phyloP scores from a whole-genome alignment of 495 filamentous ascomycete species.

The Chlorociboria aeruginascens region DNA sequence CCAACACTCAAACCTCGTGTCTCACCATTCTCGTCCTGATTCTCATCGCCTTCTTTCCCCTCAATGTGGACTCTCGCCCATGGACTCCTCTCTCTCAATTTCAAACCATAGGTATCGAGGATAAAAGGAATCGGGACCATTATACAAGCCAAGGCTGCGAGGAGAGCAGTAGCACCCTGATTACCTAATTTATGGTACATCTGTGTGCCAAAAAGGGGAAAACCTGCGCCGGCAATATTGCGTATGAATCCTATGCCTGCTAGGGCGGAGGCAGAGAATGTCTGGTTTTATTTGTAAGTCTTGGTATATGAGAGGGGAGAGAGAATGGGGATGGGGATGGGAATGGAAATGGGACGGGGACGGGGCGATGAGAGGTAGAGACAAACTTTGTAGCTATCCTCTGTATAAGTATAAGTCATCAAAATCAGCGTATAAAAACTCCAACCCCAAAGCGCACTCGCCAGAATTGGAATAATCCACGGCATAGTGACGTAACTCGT shows the following conservation, averaged over 20 bases:
- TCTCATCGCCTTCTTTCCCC: neutral
- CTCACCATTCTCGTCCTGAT: neutral
- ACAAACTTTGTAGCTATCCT: conserved; percentile 3
- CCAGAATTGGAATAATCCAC: conserved; percentile 38
- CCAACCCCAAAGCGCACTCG: conserved; percentile 29
- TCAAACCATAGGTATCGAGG: neutral
- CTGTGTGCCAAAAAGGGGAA: conserved; percentile 23
- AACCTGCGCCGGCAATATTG: conserved; percentile 19
- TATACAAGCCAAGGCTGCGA: conserved; percentile 1
- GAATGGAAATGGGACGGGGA: too few species aligned
- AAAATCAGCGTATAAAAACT: conserved; percentile 24
- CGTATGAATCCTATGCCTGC: conserved; percentile 25
- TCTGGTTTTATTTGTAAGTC: neutral
- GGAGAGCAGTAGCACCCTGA: conserved; percentile 4
- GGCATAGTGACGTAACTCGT: conserved; percentile 30
- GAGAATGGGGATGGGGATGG: too few species aligned
- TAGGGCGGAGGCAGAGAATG: conserved; percentile 25
- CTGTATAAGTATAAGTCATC: conserved; percentile 14
- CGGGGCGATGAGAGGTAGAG: neutral
- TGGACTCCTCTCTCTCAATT: conserved; percentile 1
- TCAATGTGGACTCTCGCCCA: conserved; percentile 4
- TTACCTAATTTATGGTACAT: conserved; percentile 23
- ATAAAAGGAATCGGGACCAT: conserved; percentile 8
- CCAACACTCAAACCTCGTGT: too few species aligned
- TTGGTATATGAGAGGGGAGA: neutral